phyloP scores from a whole-genome alignment of 1,284 basidiomycete genomes.

The Cryptococcus sp. region DNA sequence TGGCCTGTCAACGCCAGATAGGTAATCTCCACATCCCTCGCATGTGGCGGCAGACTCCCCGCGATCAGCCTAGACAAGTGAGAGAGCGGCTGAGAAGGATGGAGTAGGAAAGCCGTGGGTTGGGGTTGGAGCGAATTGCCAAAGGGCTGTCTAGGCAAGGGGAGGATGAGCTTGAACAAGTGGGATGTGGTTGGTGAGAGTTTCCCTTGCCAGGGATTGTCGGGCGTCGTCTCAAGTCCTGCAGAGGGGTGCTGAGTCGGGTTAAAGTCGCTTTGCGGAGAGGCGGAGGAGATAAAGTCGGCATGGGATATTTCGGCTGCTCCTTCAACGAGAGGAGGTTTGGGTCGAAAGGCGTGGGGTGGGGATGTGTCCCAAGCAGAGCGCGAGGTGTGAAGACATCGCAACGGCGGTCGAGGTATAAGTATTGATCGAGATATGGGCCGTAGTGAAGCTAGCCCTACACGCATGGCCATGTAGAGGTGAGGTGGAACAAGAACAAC shows the following conservation, averaged over 20 bases:
- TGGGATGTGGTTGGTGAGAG: conserved; percentile 59
- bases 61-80: conserved; percentile 49
- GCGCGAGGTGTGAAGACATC: too few relatives aligned
- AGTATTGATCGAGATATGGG: too few relatives aligned
- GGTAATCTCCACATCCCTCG: conserved; percentile 46
- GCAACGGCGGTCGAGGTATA: too few relatives aligned
- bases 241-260: conserved; percentile 23
- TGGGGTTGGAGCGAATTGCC: conserved; percentile 3
- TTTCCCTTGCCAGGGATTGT: conserved; percentile 49
- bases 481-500: too few relatives aligned
- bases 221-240: conserved; percentile 9
- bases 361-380: too few relatives aligned
- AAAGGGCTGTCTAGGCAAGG: conserved; percentile 44
- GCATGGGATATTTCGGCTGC: conserved; percentile 34
- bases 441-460: too few relatives aligned
- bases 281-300: conserved; percentile 28
- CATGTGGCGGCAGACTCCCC: conserved; percentile 36
- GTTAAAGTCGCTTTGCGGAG: conserved; percentile 30
- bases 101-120: conserved; percentile 54
- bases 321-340: conserved; percentile 12
- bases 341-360: neutral
- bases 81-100: conserved; percentile 44
- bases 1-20: conserved; percentile 49
- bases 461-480: too few relatives aligned
- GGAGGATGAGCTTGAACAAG: conserved; percentile 61